Evolutionary conservation across 2,329 filamentous ascomycete genomes (phyloP).

Genomic region (Colletotrichum gigasporum): DNA sequence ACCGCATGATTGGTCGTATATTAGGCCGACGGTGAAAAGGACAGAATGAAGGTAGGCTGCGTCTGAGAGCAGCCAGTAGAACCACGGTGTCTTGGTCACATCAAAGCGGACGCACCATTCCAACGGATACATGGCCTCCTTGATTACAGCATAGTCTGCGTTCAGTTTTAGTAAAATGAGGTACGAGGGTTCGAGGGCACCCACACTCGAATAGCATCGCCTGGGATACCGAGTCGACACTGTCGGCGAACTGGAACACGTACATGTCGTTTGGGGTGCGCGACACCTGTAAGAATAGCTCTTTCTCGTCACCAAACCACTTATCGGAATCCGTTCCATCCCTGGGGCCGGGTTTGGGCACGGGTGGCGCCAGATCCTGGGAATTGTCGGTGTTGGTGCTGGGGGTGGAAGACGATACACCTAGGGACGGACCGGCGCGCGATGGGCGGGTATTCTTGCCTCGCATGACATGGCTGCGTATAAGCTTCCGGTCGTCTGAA

Average conservation of each 20-base stretch:
- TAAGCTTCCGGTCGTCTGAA: constrained; percentile 36
- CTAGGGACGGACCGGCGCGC: neutral
- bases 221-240: constrained; percentile 10
- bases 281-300: neutral
- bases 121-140: constrained; percentile 39
- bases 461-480: constrained; percentile 33
- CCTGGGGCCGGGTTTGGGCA: neutral
- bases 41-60: constrained; percentile 36
- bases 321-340: neutral
- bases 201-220: constrained; percentile 24
- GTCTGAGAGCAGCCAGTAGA: constrained; percentile 40
- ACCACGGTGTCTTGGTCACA: constrained; percentile 35
- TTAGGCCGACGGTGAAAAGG: constrained; percentile 37
- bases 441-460: constrained; percentile 25
- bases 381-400: neutral
- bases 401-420: neutral
- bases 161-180: neutral
- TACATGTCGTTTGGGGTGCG: constrained; percentile 34
- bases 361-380: too few relatives aligned
- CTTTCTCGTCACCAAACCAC: neutral
- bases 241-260: constrained; percentile 35
- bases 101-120: constrained; percentile 40
- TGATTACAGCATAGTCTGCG: constrained; percentile 15
- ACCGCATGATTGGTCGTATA: constrained; percentile 21
- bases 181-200: neutral